Base-by-base conservation (phyloP, 192 early-diverging fungal species). In the Backusella morwellensis region DNA sequence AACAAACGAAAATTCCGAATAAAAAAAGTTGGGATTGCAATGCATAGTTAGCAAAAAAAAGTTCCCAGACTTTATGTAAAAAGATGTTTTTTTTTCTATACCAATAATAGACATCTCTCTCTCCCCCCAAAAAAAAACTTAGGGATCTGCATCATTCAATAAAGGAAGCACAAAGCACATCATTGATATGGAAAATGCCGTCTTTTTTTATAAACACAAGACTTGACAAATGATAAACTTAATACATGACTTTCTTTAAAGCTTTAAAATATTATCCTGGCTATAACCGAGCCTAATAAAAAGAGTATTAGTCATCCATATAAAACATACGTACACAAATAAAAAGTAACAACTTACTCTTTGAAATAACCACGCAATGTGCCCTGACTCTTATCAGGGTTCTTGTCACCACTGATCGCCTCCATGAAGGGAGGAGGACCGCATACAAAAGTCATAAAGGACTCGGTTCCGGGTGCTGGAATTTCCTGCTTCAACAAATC, bases 321-420 rank as follows among this genome's bases (percentile, higher is more conserved):
- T n/a, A 42, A 36, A 32, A 50, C 14, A 6, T 5, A 72, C 14
- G 14, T 8, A 35, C 32, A 54, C 29, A 3, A 32, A 32, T 32
- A 32, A 26, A 23, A 19, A 87, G 63, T 23, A 83, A 66, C 6
- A 47, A 78, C 77, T 66, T 72, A 81, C 81, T 92, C 87, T 88
- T 93, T 91, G 44, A 99, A 86, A n/a, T 95, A 84, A 66, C 97
- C 97, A 29, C 82, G 83, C 52, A 99, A 79, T 26, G 90, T 87
- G 40, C 97, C 97, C 84, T 97, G 97, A 29, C 88, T 90, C 72
- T 83, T 93, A 81, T 96, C 93, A 35, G 87, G 87, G 7, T 88
- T 91, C 90, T 98, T 98, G 68, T 83, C 66, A 15, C 97, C 97
- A 79, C 91, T 90, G 66, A 96, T 73, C 9, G 84, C 52, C 71